Evolutionary conservation across 176 grass and related monocot genomes (phyloP), one percentile per base, ranked within the genome.

Genomic region (Alloteropsis semialata): DNA sequence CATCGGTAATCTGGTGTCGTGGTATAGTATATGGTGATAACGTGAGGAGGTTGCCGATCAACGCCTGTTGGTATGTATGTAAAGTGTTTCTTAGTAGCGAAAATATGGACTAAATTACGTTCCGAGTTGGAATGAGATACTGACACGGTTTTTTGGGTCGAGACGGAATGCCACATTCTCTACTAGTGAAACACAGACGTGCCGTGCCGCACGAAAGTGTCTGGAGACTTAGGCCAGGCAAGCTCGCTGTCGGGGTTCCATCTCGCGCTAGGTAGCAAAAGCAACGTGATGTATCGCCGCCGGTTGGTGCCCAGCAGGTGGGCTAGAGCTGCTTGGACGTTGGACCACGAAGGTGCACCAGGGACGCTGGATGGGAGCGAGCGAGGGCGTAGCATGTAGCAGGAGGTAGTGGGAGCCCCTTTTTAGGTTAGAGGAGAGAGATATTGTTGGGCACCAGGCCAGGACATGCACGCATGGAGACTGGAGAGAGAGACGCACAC

Each of bases 251-350:
- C 13, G 53, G 55, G 80, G 68, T 72, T 82, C 53, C 51, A 49
- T 57, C 72, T 38, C 37, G 50, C 83, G 59, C 74, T 85, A 77
- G 48, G 4, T 25, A 77, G 61, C 82, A 84, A 84, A 56, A 69
- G 82, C 37, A 58, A 84, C 36, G 37, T n/a, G 27, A 74, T 66
- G 59, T 29, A 46, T 70, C 41, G 46, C 29, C 45, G 36, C 29
- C 45, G 36, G 37, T 30, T 70, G 62, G 73, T 69, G 74, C 14
- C 28, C 63, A 58, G 43, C 63, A 46, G 82, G 83, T 60, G 53
- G 50, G 41, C 63, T 69, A 55, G n/a, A 11, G n/a, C 73, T 55
- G n/a, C 73, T 55, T 82, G 53, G 53, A 36, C 42, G n/a, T 2
- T 27, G 66, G 66, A 69, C 66, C 66, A 69, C 65, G 38, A 69